Evolutionary conservation across 2,329 filamentous ascomycete genomes (phyloP).

Genomic region (Blastomyces parvus): DNA sequence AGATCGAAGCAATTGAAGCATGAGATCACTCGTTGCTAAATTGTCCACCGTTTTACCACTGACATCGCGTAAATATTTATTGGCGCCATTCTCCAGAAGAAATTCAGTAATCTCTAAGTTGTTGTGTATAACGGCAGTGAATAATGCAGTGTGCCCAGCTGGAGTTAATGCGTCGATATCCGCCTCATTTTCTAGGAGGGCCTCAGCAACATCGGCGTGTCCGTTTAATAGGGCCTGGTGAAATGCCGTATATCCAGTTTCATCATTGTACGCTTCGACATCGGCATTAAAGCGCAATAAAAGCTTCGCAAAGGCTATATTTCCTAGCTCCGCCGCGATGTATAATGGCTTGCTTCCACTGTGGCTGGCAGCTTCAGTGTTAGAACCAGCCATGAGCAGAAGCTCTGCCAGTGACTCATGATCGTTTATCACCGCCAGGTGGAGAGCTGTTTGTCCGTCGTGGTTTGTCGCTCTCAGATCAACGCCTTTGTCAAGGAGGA

Average conservation of each 20-base stretch:
- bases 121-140: constrained; percentile 8
- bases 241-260: constrained; percentile 5
- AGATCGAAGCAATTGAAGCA: constrained; percentile 10
- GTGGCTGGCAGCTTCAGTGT: constrained; percentile 1
- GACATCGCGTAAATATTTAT: constrained; percentile 8
- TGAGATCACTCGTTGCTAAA: constrained; percentile 3
- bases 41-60: constrained; percentile 9
- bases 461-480: background rate
- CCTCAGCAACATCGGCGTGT: constrained; percentile 4
- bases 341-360: constrained; percentile 3
- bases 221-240: constrained; percentile 2
- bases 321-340: constrained; percentile 3
- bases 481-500: background rate
- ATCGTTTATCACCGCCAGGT: constrained; percentile 2
- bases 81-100: constrained; percentile 12
- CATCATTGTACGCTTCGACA: constrained; percentile 6
- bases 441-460: constrained; percentile 8
- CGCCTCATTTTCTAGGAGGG: background rate
- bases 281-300: constrained; percentile 6
- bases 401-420: background rate
- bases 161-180: constrained; percentile 6
- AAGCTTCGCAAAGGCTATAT: background rate
- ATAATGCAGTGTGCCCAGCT: constrained; percentile 4
- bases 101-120: constrained; percentile 8
- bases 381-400: constrained; percentile 1